Base-by-base conservation (phyloP, 768 basidiomycete genomes). In the Cyclocybe cylindracea region DNA sequence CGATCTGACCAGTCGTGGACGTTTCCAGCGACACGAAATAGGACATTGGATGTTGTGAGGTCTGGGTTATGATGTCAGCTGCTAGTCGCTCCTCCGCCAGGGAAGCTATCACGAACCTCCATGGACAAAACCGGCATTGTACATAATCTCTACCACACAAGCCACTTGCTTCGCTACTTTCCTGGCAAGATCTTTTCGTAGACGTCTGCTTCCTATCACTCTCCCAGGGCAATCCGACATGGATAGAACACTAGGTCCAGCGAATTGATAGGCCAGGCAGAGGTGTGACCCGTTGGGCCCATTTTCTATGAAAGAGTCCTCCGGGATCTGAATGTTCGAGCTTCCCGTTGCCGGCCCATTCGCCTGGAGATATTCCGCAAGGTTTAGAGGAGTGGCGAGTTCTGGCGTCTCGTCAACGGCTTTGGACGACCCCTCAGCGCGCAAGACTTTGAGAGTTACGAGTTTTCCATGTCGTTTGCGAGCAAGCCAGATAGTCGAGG, bases 231-330 rank as follows among this genome's bases (percentile, higher is more conserved):
- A 68, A n/a, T 68, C 60, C 5, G 57, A 60, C 57, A 74, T 62
- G 41, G 72, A 37, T 37, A 56, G 49, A 39, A 74, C 42, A 50
- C 65, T 72, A 2, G 73, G 76, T 1, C 80, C 79, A 29, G 77
- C 68, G 46, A 82, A 66, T 43, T 70, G 72, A 67, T 63, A 77
- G 44, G 80, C 70, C 59, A 82, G 72, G 57, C 69, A 79, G 19
- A 70, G 72, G 61, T 83, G 82, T 39, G 70, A 67, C 36, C 81
- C 82, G 59, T 80, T 82, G 1, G 78, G 78, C 16, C 80, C 77
- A 14, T 65, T 54, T 48, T 71, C 73, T 31, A 66, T 54, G 68
- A 82, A 82, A 61, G 79, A 68, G 60, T 80, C 67, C 5, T 75
- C 62, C 10, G 76, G 60, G 39, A 53, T 53, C 49, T 67, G 70